Base-by-base conservation (phyloP, 2,329 filamentous ascomycete species). In the Arthrobotrys entomopaga region DNA sequence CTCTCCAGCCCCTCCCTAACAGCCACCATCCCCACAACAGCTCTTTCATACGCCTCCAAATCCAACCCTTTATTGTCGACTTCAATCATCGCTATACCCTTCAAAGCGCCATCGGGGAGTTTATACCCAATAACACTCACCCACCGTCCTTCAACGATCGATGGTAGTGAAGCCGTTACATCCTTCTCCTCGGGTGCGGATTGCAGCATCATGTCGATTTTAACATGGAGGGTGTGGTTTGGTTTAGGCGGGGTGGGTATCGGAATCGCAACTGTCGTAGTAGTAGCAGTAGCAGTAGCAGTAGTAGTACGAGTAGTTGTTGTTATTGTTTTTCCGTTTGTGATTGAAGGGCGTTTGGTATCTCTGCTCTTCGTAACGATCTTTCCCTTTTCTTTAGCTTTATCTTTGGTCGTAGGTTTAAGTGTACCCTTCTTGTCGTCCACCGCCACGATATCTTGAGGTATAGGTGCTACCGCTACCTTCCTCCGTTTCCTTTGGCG, bases 81-180 rank as follows among this genome's bases (percentile, higher is more conserved):
- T 15, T 38, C 42, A 16, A 61, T 46, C 50, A 73, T 65, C 15
- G 42, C 56, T 20, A 73, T 66, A 20, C 24, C 60, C 16, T 73
- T 38, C 52, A 73, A 19, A 19, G 40, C 56, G 16, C 61, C 61
- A 34, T 57, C 69, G 20, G 40, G 13, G 8, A 22, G 48, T 24
- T 59, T 73, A 49, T 73, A 65, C 2, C 69, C 69, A 16, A 61
- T 57, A 16, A 66, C 69, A 15, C 40, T 65, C 8, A 66, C 61
- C 69, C 69, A 73, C 5, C 7, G 50, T 3, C 69, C 69, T 8
- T 73, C 69, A 13, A 43, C 29, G 26, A 73, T 49, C 13, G 60
- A 56, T 15, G 69, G 69, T n/a, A 73, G 6, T 0, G 60, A 58
- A 6, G 15, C 48, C 6, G 11, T 6, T 2, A 40, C 1, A 19